A percentile compares a stretch with the other conserved stretches of the same genome.
phyloP scores from a whole-genome alignment of 2,329 filamentous ascomycete species.

The Blastomyces gilchristii region DNA sequence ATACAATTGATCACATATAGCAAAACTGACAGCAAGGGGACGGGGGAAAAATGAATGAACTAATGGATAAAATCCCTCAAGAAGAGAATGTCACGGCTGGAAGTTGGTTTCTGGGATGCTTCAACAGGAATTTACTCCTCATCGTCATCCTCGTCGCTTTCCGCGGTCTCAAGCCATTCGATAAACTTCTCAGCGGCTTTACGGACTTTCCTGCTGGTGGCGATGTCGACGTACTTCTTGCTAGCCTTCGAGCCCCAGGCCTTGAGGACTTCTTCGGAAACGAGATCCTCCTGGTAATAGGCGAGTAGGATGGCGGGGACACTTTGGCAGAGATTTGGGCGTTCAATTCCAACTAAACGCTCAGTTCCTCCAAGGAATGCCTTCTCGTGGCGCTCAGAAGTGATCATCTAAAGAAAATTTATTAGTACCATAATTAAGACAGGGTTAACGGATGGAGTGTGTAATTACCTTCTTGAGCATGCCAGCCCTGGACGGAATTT shows the following conservation, averaged over 20 bases:
- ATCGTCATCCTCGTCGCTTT: slow-evolving; percentile 57
- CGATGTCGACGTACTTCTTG: slow-evolving; percentile 93
- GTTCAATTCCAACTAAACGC: slow-evolving; percentile 74
- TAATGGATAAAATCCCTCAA: neutral
- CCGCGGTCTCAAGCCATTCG: slow-evolving; percentile 82
- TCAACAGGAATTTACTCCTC: slow-evolving; percentile 40
- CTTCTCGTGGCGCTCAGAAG: slow-evolving; percentile 88
- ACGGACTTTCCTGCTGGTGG: slow-evolving; percentile 88
- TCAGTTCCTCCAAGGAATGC: slow-evolving; percentile 90
- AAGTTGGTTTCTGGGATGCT: neutral
- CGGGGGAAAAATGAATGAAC: neutral
- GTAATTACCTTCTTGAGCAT: slow-evolving; percentile 74
- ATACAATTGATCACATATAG: neutral
- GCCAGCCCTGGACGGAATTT: slow-evolving; percentile 71
- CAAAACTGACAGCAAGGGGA: neutral
- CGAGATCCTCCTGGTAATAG: slow-evolving; percentile 82
- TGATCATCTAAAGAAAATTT: slow-evolving; percentile 52
- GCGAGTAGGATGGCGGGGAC: slow-evolving; percentile 79
- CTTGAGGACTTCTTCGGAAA: slow-evolving; percentile 78
- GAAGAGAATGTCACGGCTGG: neutral
- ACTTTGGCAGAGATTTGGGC: slow-evolving; percentile 65
- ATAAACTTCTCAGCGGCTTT: slow-evolving; percentile 91
- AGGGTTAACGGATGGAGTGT: neutral
- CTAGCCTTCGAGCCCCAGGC: slow-evolving; percentile 90
- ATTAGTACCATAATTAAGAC: slow-evolving; percentile 7